phyloP scores from a whole-genome alignment of 1,284 basidiomycete genomes.

The Rhizoctonia solani region DNA sequence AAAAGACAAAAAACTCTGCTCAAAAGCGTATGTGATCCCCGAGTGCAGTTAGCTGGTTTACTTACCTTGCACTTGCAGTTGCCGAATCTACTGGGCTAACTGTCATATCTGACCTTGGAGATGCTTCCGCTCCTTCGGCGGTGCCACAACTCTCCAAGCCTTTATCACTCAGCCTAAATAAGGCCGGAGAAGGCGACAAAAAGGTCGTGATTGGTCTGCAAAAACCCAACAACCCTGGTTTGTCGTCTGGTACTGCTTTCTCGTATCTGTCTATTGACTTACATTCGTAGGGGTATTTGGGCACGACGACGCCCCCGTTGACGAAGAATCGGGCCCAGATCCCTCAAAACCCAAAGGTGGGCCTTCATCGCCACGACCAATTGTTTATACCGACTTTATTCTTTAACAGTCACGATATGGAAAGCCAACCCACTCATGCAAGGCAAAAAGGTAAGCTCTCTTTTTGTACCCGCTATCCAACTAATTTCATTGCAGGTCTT shows the following conservation, averaged over 20 bases:
- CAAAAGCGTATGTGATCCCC: slow-evolving; percentile 53
- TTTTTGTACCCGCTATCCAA: neutral
- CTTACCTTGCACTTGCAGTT: neutral
- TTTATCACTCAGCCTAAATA: slow-evolving; percentile 72
- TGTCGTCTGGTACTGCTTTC: slow-evolving; percentile 39
- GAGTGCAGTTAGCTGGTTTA: neutral
- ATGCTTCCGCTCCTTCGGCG: slow-evolving; percentile 55
- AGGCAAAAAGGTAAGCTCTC: slow-evolving; percentile 77
- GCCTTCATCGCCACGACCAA: neutral
- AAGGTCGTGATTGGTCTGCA: neutral
- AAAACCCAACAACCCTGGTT: neutral
- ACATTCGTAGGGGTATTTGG: slow-evolving; percentile 14
- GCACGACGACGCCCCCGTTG: slow-evolving; percentile 7
- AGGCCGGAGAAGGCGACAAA: slow-evolving; percentile 48
- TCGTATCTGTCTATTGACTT: neutral
- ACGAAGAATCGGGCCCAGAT: slow-evolving; percentile 3
- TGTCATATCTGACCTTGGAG: slow-evolving; percentile 18
- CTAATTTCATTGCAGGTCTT: slow-evolving; percentile 60
- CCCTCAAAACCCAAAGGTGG: slow-evolving; percentile 33
- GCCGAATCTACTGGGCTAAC: slow-evolving; percentile 28
- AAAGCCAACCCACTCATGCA: slow-evolving; percentile 82
- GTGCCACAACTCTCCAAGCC: slow-evolving; percentile 76
- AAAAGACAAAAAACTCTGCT: slow-evolving; percentile 50
- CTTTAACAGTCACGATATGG: slow-evolving; percentile 44
- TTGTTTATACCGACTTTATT: neutral